phyloP scores from a whole-genome alignment of 129 eudicot species.

The Sambucus nigra region DNA sequence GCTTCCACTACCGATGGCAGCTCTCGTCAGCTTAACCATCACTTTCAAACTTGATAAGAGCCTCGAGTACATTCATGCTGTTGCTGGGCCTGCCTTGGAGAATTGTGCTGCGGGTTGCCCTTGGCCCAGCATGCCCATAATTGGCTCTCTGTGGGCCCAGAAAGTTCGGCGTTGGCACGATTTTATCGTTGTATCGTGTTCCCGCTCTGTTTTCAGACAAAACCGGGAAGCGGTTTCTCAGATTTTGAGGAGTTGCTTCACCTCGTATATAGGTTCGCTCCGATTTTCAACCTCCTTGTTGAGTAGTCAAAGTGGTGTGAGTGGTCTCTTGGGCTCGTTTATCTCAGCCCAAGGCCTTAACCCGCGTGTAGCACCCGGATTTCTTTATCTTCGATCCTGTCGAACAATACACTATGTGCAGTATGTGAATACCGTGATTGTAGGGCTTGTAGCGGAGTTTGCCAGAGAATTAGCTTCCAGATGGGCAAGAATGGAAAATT shows the following conservation, averaged over 20 bases:
- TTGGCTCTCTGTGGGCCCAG: conserved; percentile 12
- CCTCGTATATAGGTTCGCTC: conserved; percentile 2
- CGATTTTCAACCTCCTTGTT: neutral
- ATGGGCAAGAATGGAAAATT: neutral
- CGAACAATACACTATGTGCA: conserved; percentile 5
- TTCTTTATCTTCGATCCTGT: conserved; percentile 8
- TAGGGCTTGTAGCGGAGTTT: conserved; percentile 6
- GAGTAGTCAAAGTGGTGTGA: conserved; percentile 4
- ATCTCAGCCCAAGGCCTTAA: conserved; percentile 6
- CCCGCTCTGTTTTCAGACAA: conserved; percentile 14
- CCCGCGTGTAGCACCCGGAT: conserved; percentile 11
- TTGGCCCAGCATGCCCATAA: conserved; percentile 13
- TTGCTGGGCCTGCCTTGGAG: conserved; percentile 11
- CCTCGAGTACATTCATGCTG: conserved; percentile 9
- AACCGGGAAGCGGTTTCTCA: conserved; percentile 13
- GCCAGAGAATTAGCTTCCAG: conserved; percentile 1
- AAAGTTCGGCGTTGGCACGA: conserved; percentile 11
- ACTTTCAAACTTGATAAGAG: conserved; percentile 12
- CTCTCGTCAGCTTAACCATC: conserved; percentile 10
- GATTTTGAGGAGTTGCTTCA: conserved; percentile 12
- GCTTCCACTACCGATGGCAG: conserved; percentile 15
- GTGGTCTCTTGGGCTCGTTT: conserved; percentile 7
- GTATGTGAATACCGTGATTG: conserved; percentile 1
- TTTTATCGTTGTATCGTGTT: conserved; percentile 10
- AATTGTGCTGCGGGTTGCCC: conserved; percentile 11